Evolutionary conservation across 2,329 filamentous ascomycete species (phyloP), one percentile per base, ranked within the genome.

Genomic region (Aureobasidium subglaciale): DNA sequence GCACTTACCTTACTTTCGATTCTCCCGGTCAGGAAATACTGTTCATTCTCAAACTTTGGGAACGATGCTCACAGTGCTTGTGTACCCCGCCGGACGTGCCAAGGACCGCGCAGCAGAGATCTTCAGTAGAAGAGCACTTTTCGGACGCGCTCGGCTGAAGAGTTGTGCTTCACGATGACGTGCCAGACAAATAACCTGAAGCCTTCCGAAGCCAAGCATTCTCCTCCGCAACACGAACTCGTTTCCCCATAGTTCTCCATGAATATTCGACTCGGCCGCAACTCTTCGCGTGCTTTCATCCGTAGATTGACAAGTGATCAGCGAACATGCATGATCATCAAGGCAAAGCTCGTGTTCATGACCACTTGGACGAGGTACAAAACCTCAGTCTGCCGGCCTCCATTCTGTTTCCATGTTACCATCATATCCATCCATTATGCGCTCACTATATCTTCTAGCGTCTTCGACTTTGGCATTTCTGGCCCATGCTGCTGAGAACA

Each of bases 281-380:
- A 37, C 16, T 15, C 45, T 40, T 40, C 48, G 48, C 42, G 34
- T 41, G 37, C 27, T 42, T 53, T 53, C 49, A 34, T 18, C 49
- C 49, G 49, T 42, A 25, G 9, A 7, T 34, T 27, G 25, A 6
- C n/a, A 37, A 37, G 34, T 53, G 49, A 53, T 53, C 49, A 38
- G 15, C 49, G 18, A 10, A 13, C 18, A 25, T 42, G 48, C 37
- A 42, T 53, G 29, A 42, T n/a, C 27, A 42, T 34, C n/a, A 32
- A 16, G 49, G 27, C 15, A n/a, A 34, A 5, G 2, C 16, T 53
- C 48, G 35, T 52, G n/a, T 40, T 16, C 35, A 20, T n/a, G 16
- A 15, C n/a, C n/a, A n/a, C n/a, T n/a, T n/a, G 10, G 20, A 10
- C 10, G 15, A 18, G 5, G 13, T 49, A 49, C 37, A 37, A 37